These are phyloP conservation scores for Coemansia sp. DNA, from an alignment of 192 early-diverging fungal species.

Conservation along the genomic window DNA sequence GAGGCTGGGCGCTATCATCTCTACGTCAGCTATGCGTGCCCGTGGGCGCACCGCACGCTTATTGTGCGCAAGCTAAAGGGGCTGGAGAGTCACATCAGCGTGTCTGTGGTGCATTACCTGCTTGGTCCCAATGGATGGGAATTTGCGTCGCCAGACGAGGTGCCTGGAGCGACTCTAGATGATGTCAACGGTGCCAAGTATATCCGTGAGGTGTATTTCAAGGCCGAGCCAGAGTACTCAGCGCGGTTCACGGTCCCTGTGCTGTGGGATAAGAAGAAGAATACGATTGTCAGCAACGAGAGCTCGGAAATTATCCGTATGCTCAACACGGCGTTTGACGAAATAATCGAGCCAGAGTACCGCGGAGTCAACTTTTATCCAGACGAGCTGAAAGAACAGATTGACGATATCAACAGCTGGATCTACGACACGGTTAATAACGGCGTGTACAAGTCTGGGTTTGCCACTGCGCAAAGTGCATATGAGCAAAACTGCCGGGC, in stretches of 20 bases:
- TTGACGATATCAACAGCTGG: slow-evolving; percentile 89
- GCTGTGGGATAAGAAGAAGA: slow-evolving; percentile 92
- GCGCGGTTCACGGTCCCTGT: slow-evolving; percentile 89
- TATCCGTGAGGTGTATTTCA: slow-evolving; percentile 88
- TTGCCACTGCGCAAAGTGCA: slow-evolving; percentile 82
- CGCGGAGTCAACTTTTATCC: slow-evolving; percentile 81
- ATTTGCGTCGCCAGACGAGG: slow-evolving; percentile 68
- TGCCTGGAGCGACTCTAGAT: slow-evolving; percentile 76
- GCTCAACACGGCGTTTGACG: slow-evolving; percentile 88
- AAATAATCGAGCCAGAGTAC: slow-evolving; percentile 61
- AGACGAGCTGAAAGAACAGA: slow-evolving; percentile 64
- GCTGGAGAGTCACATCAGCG: slow-evolving; percentile 75
- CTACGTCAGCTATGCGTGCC: slow-evolving; percentile 68
- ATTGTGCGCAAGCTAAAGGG: slow-evolving; percentile 91
- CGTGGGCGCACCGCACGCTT: slow-evolving; percentile 84
- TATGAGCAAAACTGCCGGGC: slow-evolving; percentile 74
- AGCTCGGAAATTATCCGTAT: slow-evolving; percentile 94
- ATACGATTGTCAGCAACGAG: slow-evolving; percentile 97
- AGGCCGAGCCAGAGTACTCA: slow-evolving; percentile 75
- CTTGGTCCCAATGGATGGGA: slow-evolving; percentile 82
- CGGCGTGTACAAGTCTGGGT: slow-evolving; percentile 93
- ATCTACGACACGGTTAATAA: slow-evolving; percentile 95
- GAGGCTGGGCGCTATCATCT: slow-evolving; percentile 82
- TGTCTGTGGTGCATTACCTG: slow-evolving; percentile 85
- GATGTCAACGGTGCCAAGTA: slow-evolving; percentile 71